These are phyloP conservation scores for Fusarium sp. DNA, from an alignment of 2,329 filamentous ascomycete species.

Conservation along the genomic window DNA sequence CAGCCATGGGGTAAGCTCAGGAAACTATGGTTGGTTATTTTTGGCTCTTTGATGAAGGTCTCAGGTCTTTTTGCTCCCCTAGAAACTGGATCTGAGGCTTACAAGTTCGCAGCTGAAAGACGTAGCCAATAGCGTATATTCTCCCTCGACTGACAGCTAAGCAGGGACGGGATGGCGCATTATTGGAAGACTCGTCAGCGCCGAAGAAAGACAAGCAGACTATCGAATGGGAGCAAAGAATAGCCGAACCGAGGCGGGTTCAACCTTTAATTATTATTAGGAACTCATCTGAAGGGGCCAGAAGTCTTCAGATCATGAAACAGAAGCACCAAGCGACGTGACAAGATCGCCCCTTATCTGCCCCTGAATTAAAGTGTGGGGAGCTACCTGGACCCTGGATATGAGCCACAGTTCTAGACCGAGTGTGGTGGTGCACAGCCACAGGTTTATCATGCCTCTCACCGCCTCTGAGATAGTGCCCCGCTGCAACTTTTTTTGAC, in stretches of 20 bases:
- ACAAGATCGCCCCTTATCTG: slow-evolving; percentile 38
- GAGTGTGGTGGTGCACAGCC: slow-evolving; percentile 23
- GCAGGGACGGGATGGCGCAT: slow-evolving; percentile 22
- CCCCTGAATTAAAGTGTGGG: slow-evolving; percentile 41
- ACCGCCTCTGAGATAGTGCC: slow-evolving; percentile 37
- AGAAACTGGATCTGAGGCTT: slow-evolving; percentile 27
- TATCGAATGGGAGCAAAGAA: slow-evolving; percentile 15
- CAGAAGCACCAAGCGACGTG: slow-evolving; percentile 35
- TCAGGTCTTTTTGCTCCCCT: background rate
- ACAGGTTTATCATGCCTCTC: slow-evolving; percentile 16
- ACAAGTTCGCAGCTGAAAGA: slow-evolving; percentile 30
- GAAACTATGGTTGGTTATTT: background rate
- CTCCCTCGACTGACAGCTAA: slow-evolving; percentile 27
- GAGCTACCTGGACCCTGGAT: slow-evolving; percentile 38
- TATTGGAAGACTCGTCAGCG: slow-evolving; percentile 25
- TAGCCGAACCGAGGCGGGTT: background rate
- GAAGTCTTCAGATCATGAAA: slow-evolving; percentile 32
- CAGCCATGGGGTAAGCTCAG: background rate
- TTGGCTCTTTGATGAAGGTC: background rate
- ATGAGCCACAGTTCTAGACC: slow-evolving; percentile 35
- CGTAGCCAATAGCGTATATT: slow-evolving; percentile 30
- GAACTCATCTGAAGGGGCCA: slow-evolving; percentile 15
- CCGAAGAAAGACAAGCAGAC: background rate
- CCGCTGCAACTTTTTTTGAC: slow-evolving; percentile 42
- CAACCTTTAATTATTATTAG: slow-evolving; percentile 3